Evolutionary conservation across 2,329 filamentous ascomycete species (phyloP), one percentile per base, ranked within the genome.

Genomic region (Alternaria ethzedia): DNA sequence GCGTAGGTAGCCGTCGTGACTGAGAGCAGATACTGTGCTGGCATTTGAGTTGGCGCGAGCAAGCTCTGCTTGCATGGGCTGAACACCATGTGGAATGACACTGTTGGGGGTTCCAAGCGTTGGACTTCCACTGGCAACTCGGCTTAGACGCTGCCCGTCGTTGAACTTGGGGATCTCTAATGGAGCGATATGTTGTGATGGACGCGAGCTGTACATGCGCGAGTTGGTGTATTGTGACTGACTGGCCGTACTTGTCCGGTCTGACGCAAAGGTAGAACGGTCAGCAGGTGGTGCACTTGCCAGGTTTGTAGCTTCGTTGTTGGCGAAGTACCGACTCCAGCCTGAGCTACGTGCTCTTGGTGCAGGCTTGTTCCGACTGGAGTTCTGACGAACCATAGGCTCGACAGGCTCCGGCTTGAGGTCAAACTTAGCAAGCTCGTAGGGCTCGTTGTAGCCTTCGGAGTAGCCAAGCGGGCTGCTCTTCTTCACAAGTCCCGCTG

Each of bases 241-340:
- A 56, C 78, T 82, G 50, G 61, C 68, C 21, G 71, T 78, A 63
- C 77, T 82, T 50, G 76, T 82, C 70, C 78, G 67, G 54, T 81
- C 78, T 6, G 79, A 79, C 10, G 75, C 76, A 59, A 75, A 80
- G 9, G 79, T 80, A 9, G 77, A 79, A 46, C 79, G 74, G 32
- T 76, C 89, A 8, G 91, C 82, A 23, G 90, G 86, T 71, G 90
- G 86, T 72, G 90, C 90, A 59, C 90, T 80, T 8, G 89, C 78
- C 6, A 82, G 74, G 59, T 82, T 80, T 6, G 80, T 82, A n/a
- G 79, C 86, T 68, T 90, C 91, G 57, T 90, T 91, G 54, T 90
- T 90, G 13, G 90, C 91, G 87, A 91, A 93, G 79, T 93, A 93
- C 57, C 88, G 83, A 78, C 92, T 92, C 91, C 91, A 93, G 50